Conservation (phyloP, 345 rosid species). For the Rhizophora apiculata region DNA sequence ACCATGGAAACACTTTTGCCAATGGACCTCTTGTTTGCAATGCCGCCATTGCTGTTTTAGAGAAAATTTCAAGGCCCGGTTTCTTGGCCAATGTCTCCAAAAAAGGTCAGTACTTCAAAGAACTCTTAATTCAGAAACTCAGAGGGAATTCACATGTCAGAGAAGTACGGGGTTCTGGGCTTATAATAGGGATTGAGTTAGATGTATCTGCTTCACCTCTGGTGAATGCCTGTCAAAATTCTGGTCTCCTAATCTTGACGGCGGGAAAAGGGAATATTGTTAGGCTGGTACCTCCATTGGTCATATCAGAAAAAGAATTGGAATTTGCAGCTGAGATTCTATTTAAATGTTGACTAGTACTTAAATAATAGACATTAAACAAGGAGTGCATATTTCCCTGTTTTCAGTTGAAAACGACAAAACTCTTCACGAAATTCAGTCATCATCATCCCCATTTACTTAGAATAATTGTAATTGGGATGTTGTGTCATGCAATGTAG, state of each 20-base stretch:
- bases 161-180: conserved; percentile 83
- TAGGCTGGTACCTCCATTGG: conserved; percentile 84
- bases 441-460: no score
- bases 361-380: conserved; percentile 10
- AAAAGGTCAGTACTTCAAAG: conserved; percentile 68
- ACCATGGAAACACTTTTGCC: conserved; percentile 93
- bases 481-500: no score
- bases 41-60: conserved; percentile 61
- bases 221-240: conserved; percentile 69
- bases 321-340: conserved; percentile 62
- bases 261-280: conserved; percentile 88
- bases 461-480: no score
- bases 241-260: conserved; percentile 67
- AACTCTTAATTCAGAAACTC: conserved; percentile 47
- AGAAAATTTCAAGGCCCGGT: conserved; percentile 63
- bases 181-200: conserved; percentile 72
- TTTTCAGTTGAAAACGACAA: background rate
- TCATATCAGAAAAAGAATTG: conserved; percentile 70
- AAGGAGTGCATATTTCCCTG: no score
- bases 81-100: conserved; percentile 65
- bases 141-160: conserved; percentile 68
- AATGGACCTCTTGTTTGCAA: conserved; percentile 72
- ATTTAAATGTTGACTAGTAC: conserved; percentile 9
- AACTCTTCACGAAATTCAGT: background rate
- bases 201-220: conserved; percentile 62